Evolutionary conservation across 1,284 basidiomycete genomes (phyloP), one percentile per base, ranked within the genome.

Genomic region (Irpex sp.): DNA sequence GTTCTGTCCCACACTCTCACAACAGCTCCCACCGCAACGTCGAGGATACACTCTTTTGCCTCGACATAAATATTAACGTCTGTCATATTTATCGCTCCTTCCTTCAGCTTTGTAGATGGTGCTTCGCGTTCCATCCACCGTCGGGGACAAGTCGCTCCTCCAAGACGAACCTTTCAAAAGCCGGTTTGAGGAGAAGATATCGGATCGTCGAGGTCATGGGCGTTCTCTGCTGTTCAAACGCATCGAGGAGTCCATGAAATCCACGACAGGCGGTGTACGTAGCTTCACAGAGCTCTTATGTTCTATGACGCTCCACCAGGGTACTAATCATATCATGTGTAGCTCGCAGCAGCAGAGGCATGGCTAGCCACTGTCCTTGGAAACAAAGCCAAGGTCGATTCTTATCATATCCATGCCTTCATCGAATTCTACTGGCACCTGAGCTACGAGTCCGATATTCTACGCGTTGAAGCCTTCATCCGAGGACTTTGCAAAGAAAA

Each of bases 101-200:
- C 13, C 15, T 26, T 43, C 43, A 49, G 46, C 33, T n/a, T 31
- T 8, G 17, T n/a, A 19, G 15, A 65, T 65, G 64, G 64, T 62
- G 9, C 56, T 72, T 64, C 66, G 69, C 35, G 47, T 60, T 7
- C 74, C 72, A 0, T 58, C 49, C 9, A 65, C 66, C n/a, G 68
- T 70, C 61, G 58, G 65, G 31, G 76, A 78, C 64, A 17, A 33
- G 31, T 47, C 21, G 4, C 70, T 75, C 36, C 68, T 76, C 2
- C 54, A 71, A 4, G 68, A 74, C 39, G 71, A 76, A 33, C 74
- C 74, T 4, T 72, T 77, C 66, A 57, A 55, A 1, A 61, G 63
- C 6, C 13, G 31, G 2, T 78, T 77, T 60, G 6, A 37, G n/a
- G 19, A 19, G 36, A 55, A 43, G 21, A 15, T 47, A 47, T 15